phyloP scores from a whole-genome alignment of 179 eudicot genomes.

The Beta macrorhiza region DNA sequence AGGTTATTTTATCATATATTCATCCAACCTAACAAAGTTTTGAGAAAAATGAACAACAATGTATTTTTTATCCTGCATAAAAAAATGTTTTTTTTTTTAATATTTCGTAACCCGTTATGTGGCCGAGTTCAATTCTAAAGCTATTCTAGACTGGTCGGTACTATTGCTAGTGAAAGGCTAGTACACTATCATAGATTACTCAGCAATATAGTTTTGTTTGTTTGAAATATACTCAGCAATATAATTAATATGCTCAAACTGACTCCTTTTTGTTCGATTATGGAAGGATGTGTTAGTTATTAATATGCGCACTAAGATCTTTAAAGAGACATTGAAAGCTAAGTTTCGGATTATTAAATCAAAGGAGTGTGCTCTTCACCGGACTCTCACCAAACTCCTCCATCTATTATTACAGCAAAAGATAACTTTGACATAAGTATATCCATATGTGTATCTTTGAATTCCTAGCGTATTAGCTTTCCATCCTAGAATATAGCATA shows the following conservation, averaged over 20 bases:
- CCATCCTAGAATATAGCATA: not conserved
- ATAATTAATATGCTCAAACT: not conserved
- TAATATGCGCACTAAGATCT: not conserved
- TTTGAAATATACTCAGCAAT: not conserved
- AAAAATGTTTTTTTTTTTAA: no score
- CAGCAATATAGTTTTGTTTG: no score
- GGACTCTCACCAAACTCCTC: not conserved
- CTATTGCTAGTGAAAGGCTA: not conserved
- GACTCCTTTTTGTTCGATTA: not conserved
- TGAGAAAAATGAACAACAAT: no score
- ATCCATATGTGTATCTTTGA: not conserved
- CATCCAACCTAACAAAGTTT: no score
- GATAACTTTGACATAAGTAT: not conserved
- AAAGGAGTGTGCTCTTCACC: conserved; percentile 9
- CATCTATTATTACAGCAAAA: not conserved
- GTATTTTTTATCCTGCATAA: no score
- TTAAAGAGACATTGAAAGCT: no score
- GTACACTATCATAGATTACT: not conserved
- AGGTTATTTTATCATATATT: no score
- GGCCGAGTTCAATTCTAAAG: no score
- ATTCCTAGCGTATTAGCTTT: not conserved
- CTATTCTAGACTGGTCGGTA: no score
- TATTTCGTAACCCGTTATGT: no score
- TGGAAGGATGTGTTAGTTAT: not conserved
- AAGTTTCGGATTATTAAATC: no score